phyloP scores from a whole-genome alignment of 2,329 filamentous ascomycete species.

The Pseudodiploospora longispora region DNA sequence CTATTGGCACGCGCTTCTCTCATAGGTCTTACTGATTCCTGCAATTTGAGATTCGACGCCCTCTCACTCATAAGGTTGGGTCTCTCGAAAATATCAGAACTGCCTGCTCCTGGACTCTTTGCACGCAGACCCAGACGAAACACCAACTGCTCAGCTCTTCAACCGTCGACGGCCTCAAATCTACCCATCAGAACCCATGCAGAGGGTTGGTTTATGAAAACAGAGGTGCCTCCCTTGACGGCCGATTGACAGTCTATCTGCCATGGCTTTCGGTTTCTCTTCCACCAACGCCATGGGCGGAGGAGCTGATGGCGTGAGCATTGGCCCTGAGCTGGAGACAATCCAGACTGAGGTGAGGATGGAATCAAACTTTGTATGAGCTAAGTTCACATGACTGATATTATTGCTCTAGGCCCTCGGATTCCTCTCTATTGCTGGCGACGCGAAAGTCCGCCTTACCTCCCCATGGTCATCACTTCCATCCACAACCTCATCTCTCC shows the following conservation, averaged over 20 bases:
- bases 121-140: no score
- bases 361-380: background rate
- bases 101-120: no score
- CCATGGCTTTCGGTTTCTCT: slow-evolving; percentile 59
- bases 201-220: slow-evolving; percentile 14
- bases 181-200: background rate
- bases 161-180: background rate
- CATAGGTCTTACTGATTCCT: no score
- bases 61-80: no score
- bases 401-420: slow-evolving; percentile 52
- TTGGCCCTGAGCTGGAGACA: slow-evolving; percentile 62
- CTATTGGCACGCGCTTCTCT: no score
- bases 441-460: slow-evolving; percentile 75
- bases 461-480: slow-evolving; percentile 71
- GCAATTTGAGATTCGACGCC: no score
- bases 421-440: slow-evolving; percentile 71
- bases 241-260: background rate
- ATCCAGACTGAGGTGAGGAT: slow-evolving; percentile 67
- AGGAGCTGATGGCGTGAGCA: slow-evolving; percentile 27
- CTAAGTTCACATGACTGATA: slow-evolving; percentile 14
- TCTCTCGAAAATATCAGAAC: no score
- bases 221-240: no score
- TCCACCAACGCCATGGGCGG: slow-evolving; percentile 36
- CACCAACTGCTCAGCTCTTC: no score
- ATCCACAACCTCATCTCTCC: slow-evolving; percentile 67